Conservation (phyloP, 164 flowering plant species). For the Sedum album region DNA sequence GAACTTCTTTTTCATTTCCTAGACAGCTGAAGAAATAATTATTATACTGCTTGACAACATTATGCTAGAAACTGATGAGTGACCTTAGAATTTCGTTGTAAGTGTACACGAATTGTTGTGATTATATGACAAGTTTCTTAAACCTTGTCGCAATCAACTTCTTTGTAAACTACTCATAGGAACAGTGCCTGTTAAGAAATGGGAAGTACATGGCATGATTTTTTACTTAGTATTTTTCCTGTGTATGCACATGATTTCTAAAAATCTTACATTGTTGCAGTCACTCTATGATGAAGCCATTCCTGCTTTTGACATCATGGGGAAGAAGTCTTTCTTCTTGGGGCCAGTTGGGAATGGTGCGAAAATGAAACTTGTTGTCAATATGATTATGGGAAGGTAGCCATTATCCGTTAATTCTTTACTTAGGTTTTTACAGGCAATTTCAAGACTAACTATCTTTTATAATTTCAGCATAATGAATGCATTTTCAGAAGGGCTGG, state of each 20-base stretch:
- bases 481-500: slow-evolving; percentile 93
- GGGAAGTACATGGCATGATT: background rate
- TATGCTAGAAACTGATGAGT: background rate
- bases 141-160: background rate
- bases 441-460: background rate
- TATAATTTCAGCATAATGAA: slow-evolving; percentile 70
- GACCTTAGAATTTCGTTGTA: too few relatives aligned
- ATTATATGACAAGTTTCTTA: too few relatives aligned
- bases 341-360: slow-evolving; percentile 96
- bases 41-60: background rate
- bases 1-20: background rate
- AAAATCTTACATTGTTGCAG: slow-evolving; percentile 26
- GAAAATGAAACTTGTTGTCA: slow-evolving; percentile 95
- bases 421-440: background rate
- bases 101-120: background rate
- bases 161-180: background rate
- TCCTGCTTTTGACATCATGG: slow-evolving; percentile 84
- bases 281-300: slow-evolving; percentile 58
- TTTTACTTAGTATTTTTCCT: background rate
- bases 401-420: slow-evolving; percentile 13
- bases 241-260: background rate
- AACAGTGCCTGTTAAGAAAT: background rate
- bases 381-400: slow-evolving; percentile 99
- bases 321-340: slow-evolving; percentile 84
- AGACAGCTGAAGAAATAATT: background rate